Evolutionary conservation across 2,329 filamentous ascomycete species (phyloP).

Genomic region (Penicillium sp.): DNA sequence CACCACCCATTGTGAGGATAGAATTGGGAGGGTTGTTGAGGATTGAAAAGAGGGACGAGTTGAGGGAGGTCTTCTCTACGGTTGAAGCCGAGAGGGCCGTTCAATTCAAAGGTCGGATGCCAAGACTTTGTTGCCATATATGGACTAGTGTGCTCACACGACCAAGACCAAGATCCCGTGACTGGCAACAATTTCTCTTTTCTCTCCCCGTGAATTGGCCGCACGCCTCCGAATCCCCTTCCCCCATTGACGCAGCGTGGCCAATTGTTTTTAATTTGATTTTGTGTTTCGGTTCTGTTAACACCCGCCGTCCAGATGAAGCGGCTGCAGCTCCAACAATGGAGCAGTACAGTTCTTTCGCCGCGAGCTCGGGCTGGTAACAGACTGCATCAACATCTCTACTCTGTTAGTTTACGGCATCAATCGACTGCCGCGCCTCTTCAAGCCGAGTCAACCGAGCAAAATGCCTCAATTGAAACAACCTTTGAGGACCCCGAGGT

Average conservation of each 20-base stretch:
- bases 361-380: constrained; percentile 46
- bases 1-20: constrained; percentile 63
- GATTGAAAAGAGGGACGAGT: constrained; percentile 23
- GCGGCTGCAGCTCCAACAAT: constrained; percentile 52
- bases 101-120: constrained; percentile 27
- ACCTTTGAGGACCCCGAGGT: constrained; percentile 26
- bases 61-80: constrained; percentile 22
- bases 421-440: constrained; percentile 42
- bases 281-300: constrained; percentile 11
- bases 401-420: constrained; percentile 34
- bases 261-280: constrained; percentile 9
- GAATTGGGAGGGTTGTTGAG: constrained; percentile 24
- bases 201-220: constrained; percentile 31
- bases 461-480: constrained; percentile 28
- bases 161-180: constrained; percentile 37
- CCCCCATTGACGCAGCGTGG: constrained; percentile 17
- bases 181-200: constrained; percentile 40
- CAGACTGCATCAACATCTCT: constrained; percentile 38
- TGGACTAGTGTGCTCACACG: constrained; percentile 35
- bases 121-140: constrained; percentile 27
- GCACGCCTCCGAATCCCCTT: constrained; percentile 17
- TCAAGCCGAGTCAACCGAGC: constrained; percentile 20
- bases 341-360: constrained; percentile 52
- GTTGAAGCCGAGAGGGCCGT: constrained; percentile 34
- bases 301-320: constrained; percentile 46